Conservation (phyloP, 148 eudicot species). For the Rheum nobile region DNA sequence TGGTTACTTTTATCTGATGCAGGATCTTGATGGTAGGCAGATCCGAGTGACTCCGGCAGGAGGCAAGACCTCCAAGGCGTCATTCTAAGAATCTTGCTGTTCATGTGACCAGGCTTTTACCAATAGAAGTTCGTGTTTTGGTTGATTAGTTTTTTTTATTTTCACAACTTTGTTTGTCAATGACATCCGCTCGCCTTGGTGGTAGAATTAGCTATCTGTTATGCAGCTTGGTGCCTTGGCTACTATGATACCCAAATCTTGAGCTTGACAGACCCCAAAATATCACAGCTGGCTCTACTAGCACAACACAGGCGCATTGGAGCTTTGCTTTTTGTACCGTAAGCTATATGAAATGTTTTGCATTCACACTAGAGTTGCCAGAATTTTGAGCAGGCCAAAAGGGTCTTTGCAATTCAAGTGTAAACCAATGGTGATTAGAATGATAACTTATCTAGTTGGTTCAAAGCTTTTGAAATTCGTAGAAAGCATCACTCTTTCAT, state of each 20-base stretch:
- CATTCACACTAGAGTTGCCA: background rate
- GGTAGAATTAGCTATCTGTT: background rate
- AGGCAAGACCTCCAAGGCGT: slow-evolving; percentile 57
- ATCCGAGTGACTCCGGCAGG: slow-evolving; percentile 80
- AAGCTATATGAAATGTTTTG: background rate
- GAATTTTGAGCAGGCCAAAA: background rate
- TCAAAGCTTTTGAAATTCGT: too few species aligned
- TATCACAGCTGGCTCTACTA: background rate
- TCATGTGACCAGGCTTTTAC: background rate
- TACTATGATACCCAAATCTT: background rate
- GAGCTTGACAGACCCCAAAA: background rate
- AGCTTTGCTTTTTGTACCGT: background rate
- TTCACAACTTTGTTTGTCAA: background rate
- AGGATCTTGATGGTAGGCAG: slow-evolving; percentile 76
- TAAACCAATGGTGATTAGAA: background rate
- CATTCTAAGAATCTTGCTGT: slow-evolving; percentile 20
- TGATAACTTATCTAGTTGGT: background rate
- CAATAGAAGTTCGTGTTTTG: background rate
- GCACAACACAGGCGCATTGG: background rate
- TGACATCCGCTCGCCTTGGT: background rate
- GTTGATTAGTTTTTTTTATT: background rate
- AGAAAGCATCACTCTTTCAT: too few species aligned
- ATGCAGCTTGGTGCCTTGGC: background rate
- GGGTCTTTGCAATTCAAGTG: background rate
- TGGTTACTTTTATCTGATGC: slow-evolving; percentile 14